These are phyloP conservation scores for Seiridium unicorne DNA, from an alignment of 2,329 filamentous ascomycete genomes.

Conservation along the genomic window DNA sequence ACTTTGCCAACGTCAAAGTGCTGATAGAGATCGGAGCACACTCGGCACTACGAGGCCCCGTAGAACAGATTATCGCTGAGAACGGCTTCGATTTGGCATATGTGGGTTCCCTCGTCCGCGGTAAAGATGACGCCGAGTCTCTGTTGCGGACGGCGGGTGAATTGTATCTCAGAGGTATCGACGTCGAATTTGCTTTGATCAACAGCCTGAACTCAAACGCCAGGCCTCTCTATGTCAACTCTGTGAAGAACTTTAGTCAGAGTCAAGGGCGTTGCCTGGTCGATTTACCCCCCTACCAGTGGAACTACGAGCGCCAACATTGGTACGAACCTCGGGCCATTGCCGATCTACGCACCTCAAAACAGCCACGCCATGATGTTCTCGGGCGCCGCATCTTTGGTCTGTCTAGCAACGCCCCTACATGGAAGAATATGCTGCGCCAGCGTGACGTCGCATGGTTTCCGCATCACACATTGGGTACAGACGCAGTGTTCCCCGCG, in stretches of 20 bases:
- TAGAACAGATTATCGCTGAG: conserved; percentile 30
- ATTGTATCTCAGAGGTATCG: conserved; percentile 18
- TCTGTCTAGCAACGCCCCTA: not conserved
- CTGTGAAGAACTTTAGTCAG: not conserved
- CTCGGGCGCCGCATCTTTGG: conserved; percentile 14
- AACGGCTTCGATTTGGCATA: conserved; percentile 13
- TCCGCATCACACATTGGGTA: conserved; percentile 29
- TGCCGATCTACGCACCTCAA: conserved; percentile 17
- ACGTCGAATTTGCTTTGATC: conserved; percentile 18
- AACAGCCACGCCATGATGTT: conserved; percentile 22
- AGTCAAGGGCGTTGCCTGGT: conserved; percentile 14
- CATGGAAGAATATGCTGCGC: conserved; percentile 27
- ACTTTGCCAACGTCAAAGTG: conserved; percentile 18
- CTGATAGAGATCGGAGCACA: conserved; percentile 28
- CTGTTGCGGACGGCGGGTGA: conserved; percentile 19
- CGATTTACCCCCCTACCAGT: conserved; percentile 27
- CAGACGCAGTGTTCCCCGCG: conserved; percentile 32
- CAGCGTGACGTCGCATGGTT: conserved; percentile 34
- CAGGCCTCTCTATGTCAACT: not conserved
- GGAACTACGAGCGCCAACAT: conserved; percentile 20
- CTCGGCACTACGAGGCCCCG: conserved; percentile 25
- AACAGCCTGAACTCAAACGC: conserved; percentile 6
- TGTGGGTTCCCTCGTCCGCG: conserved; percentile 16
- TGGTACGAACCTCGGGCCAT: conserved; percentile 22
- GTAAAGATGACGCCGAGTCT: conserved; percentile 14